A percentile compares a stretch with the other conserved stretches of the same genome.
Conservation (phyloP, 176 grass and related monocot genomes). For the Paspalum vaginatum region DNA sequence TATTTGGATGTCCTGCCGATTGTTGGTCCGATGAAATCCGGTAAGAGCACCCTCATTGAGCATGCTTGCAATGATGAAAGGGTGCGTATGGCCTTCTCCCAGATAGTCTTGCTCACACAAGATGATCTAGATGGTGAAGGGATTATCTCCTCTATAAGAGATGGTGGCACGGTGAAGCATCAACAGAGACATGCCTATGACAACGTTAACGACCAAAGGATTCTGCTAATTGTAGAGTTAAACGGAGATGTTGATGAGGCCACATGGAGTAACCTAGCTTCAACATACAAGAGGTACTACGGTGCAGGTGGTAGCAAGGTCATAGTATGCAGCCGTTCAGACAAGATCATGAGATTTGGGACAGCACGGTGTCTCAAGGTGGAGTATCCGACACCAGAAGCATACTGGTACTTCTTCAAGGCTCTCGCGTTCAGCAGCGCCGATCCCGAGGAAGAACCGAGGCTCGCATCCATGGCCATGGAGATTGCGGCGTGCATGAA, state of each 20-base stretch:
- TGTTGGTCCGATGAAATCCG: not conserved
- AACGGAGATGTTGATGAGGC: not conserved
- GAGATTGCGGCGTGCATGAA: not conserved
- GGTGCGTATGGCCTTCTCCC: not conserved
- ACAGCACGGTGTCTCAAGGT: not conserved
- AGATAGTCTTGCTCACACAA: not conserved
- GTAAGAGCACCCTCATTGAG: constrained; percentile 36
- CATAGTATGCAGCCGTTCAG: not conserved
- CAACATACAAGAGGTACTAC: not conserved
- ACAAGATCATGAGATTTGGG: not conserved
- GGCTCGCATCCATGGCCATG: not conserved
- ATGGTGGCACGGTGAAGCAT: not conserved
- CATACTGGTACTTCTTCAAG: constrained; percentile 3
- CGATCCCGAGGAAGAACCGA: not conserved
- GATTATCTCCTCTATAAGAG: not conserved
- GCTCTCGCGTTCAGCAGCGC: constrained; percentile 2
- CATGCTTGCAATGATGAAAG: constrained; percentile 24
- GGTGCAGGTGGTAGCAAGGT: not conserved
- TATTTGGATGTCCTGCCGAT: constrained; percentile 20
- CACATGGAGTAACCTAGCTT: not conserved
- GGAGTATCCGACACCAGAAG: not conserved
- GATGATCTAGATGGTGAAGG: not conserved
- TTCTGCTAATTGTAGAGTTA: not conserved
- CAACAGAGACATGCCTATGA: not conserved
- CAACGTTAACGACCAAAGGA: not conserved